phyloP scores from a whole-genome alignment of 2,329 filamentous ascomycete genomes.

The Diplodia seriata region DNA sequence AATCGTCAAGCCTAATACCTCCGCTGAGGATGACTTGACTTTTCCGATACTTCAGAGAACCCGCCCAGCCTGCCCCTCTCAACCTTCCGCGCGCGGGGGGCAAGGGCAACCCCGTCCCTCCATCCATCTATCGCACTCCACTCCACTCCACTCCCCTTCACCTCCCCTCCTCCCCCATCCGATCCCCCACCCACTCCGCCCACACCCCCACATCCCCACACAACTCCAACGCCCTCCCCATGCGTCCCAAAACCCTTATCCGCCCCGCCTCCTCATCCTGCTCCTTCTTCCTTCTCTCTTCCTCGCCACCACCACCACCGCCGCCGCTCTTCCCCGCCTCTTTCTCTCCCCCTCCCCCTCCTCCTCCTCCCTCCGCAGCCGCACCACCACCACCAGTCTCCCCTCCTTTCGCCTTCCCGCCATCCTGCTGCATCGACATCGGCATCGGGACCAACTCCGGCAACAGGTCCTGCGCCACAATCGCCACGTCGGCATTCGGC shows the following conservation, averaged over 20 bases:
- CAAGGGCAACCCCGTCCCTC: no score
- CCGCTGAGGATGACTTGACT: no score
- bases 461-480: constrained; percentile 65
- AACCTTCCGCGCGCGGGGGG: no score
- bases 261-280: constrained; percentile 34
- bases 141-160: not conserved
- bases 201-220: constrained; percentile 59
- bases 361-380: constrained; percentile 29
- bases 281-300: constrained; percentile 36
- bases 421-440: no score
- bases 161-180: constrained; percentile 1
- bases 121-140: no score
- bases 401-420: constrained; percentile 31
- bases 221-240: constrained; percentile 55
- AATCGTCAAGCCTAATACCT: no score
- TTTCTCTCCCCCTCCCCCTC: constrained; percentile 22
- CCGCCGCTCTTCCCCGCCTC: constrained; percentile 20
- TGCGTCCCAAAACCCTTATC: constrained; percentile 40
- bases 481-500: constrained; percentile 64
- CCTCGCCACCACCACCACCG: constrained; percentile 9
- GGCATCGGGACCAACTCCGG: constrained; percentile 34
- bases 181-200: constrained; percentile 55
- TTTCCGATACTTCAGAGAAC: no score
- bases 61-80: no score
- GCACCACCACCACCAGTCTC: constrained; percentile 33